A percentile compares a stretch with the other conserved stretches of the same genome.
Evolutionary conservation across 257 asterid species (phyloP).

Genomic region (Salvia splendens): DNA sequence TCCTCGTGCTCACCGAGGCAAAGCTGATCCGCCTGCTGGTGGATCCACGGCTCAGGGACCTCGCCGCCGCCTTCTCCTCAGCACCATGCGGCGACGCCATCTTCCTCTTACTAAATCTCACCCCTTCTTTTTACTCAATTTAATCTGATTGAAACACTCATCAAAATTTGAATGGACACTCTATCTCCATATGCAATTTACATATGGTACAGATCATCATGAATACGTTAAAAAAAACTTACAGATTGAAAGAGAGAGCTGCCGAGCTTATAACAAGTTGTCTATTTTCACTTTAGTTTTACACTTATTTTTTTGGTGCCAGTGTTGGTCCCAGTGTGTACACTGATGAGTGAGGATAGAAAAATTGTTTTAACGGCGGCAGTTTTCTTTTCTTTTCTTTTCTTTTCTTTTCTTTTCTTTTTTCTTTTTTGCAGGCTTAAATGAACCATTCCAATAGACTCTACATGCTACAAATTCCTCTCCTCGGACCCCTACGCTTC

Average conservation of each 20-base stretch:
- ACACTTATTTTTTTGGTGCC: too few relatives aligned
- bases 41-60: slow-evolving; percentile 69
- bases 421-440: too few relatives aligned
- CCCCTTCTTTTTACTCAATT: not conserved
- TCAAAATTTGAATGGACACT: too few relatives aligned
- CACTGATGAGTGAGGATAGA: not conserved
- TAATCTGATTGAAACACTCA: not conserved
- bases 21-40: slow-evolving; percentile 51
- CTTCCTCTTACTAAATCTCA: slow-evolving; percentile 7
- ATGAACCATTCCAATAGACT: not conserved
- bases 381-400: not conserved
- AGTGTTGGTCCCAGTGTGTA: not conserved
- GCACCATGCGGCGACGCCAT: slow-evolving; percentile 43
- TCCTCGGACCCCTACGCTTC: too few relatives aligned
- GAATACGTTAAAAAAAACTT: slow-evolving; percentile 16
- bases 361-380: not conserved
- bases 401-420: too few relatives aligned
- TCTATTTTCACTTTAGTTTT: too few relatives aligned
- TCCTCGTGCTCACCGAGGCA: slow-evolving; percentile 56
- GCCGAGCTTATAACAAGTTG: slow-evolving; percentile 6
- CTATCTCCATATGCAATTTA: too few relatives aligned
- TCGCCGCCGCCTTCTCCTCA: slow-evolving; percentile 52
- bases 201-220: not conserved
- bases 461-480: too few relatives aligned
- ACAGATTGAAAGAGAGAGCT: slow-evolving; percentile 22